Evolutionary conservation across 2,329 filamentous ascomycete species (phyloP).

Genomic region (Trichoderma citrinoviride): DNA sequence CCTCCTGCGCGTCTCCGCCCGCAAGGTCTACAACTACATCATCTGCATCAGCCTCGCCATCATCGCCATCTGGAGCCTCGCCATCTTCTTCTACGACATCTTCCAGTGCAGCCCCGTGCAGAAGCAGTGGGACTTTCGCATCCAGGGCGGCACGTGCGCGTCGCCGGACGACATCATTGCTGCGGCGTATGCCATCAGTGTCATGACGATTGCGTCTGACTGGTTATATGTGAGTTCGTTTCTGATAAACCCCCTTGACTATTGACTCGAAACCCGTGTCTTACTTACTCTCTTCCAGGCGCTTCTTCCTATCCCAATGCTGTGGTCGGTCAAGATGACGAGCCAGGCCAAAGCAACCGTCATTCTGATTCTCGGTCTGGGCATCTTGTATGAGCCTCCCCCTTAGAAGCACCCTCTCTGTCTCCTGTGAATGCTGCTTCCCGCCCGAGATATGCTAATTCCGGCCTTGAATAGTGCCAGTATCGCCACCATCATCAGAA

Average conservation of each 20-base stretch:
- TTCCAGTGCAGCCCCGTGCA: conserved; percentile 51
- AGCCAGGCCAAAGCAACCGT: conserved; percentile 52
- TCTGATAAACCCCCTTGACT: not conserved
- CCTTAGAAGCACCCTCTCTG: not conserved
- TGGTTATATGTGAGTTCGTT: conserved; percentile 53
- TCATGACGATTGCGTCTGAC: conserved; percentile 53
- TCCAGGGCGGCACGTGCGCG: conserved; percentile 45
- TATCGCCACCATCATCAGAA: conserved; percentile 51
- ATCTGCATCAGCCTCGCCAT: conserved; percentile 46
- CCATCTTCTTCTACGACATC: conserved; percentile 52
- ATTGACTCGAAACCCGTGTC: not conserved
- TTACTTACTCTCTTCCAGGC: conserved; percentile 33
- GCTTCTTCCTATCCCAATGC: conserved; percentile 52
- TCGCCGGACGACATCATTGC: conserved; percentile 43
- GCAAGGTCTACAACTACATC: conserved; percentile 48
- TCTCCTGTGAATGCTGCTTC: not conserved
- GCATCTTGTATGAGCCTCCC: conserved; percentile 47
- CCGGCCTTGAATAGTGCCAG: conserved; percentile 43
- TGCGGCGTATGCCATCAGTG: conserved; percentile 51
- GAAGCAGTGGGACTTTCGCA: conserved; percentile 53
- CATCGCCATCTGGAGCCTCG: conserved; percentile 46
- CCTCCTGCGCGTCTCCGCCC: conserved; percentile 47
- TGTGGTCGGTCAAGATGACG: conserved; percentile 55
- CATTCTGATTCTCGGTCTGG: conserved; percentile 48
- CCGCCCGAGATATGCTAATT: conserved; percentile 21